phyloP scores from a whole-genome alignment of 2,329 filamentous ascomycete genomes.

The Aspergillus sergii region DNA sequence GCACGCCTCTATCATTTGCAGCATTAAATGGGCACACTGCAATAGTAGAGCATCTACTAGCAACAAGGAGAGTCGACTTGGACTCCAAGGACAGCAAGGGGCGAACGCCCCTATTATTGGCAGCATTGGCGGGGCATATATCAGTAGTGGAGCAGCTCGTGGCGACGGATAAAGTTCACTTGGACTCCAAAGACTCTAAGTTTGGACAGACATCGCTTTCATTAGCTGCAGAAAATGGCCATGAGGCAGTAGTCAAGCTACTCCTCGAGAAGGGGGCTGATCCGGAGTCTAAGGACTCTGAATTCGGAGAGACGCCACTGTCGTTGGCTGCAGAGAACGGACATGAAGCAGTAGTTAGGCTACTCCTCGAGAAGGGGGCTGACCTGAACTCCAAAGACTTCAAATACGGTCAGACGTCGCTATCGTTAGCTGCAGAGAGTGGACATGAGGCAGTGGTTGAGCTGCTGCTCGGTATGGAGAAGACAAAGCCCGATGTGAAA shows the following conservation, averaged over 20 bases:
- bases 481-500: too few relatives aligned
- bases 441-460: not conserved
- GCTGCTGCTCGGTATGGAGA: not conserved
- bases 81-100: too few relatives aligned
- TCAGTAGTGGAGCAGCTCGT: too few relatives aligned
- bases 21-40: not conserved
- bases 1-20: not conserved
- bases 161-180: too few relatives aligned
- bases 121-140: too few relatives aligned
- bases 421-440: not conserved
- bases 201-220: too few relatives aligned
- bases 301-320: not conserved
- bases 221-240: too few relatives aligned
- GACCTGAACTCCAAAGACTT: not conserved
- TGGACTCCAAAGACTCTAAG: too few relatives aligned
- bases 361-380: not conserved
- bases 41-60: too few relatives aligned
- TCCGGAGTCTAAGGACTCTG: not conserved
- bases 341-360: not conserved
- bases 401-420: too few relatives aligned
- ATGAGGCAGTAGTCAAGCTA: conserved; percentile 1
- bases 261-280: not conserved
- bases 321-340: not conserved
- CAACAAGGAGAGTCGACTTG: too few relatives aligned
- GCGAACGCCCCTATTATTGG: too few relatives aligned